Evolutionary conservation across 2,329 filamentous ascomycete species (phyloP).

Genomic region (Aspergillus unguis): DNA sequence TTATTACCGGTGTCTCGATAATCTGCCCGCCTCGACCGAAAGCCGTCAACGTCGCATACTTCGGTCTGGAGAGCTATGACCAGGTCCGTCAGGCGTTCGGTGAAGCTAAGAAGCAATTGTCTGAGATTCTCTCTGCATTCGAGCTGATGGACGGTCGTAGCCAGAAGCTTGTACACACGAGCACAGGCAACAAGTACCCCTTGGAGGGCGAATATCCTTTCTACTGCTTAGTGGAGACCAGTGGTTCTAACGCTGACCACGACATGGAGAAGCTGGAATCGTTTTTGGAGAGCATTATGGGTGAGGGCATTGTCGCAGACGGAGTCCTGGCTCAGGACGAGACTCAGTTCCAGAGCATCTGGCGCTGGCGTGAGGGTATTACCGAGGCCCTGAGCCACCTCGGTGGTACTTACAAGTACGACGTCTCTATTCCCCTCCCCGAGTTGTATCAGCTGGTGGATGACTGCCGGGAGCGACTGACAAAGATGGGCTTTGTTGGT

Average conservation of each 20-base stretch:
- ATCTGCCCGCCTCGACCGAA: slow-evolving; percentile 82
- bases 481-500: slow-evolving; percentile 71
- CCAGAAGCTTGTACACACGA: slow-evolving; percentile 71
- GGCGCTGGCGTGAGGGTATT: slow-evolving; percentile 91
- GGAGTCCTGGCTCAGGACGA: slow-evolving; percentile 91
- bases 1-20: slow-evolving; percentile 87
- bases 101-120: slow-evolving; percentile 84
- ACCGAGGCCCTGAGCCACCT: slow-evolving; percentile 84
- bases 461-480: slow-evolving; percentile 71
- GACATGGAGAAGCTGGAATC: slow-evolving; percentile 85
- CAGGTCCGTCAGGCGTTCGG: slow-evolving; percentile 82
- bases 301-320: slow-evolving; percentile 78
- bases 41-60: slow-evolving; percentile 91
- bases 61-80: slow-evolving; percentile 86
- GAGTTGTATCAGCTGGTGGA: slow-evolving; percentile 88
- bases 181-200: slow-evolving; percentile 73
- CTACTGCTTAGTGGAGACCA: slow-evolving; percentile 96
- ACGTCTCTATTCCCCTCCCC: slow-evolving; percentile 85
- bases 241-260: slow-evolving; percentile 89
- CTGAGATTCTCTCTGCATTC: slow-evolving; percentile 94
- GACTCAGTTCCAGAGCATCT: slow-evolving; percentile 80
- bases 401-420: slow-evolving; percentile 97
- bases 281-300: slow-evolving; percentile 91
- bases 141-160: slow-evolving; percentile 91
- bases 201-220: slow-evolving; percentile 84